Base-by-base conservation (phyloP, 2,329 filamentous ascomycete genomes). In the Aureobasidium mangrovei region DNA sequence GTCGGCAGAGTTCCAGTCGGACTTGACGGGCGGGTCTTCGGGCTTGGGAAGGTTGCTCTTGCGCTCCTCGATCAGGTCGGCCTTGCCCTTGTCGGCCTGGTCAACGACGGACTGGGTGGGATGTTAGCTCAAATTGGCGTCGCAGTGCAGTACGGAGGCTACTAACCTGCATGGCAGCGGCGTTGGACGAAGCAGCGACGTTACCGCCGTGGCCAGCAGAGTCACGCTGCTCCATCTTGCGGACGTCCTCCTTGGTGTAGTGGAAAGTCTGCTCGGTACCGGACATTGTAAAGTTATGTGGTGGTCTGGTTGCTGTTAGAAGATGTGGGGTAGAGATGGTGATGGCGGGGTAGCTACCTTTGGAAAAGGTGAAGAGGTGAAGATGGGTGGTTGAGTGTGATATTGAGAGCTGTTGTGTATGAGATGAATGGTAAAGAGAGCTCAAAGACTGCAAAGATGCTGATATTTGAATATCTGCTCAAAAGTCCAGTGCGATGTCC, bases 1-100 rank as follows among this genome's bases (percentile, higher is more conserved):
- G 63, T 91, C 86, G 48, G 79, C 75, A 0, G 84, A 88, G 67
- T 91, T 83, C 78, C 83, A 90, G 75, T 93, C 87, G 4, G 85
- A 86, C n/a, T 81, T 72, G n/a, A 71, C 73, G 1, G 86, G 86
- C 26, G 88, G 88, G 60, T 91, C 77, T 2, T 91, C 86, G 18
- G 88, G 88, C 48, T 91, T 80, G 49, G 86, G 86, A 32, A 94
- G 82, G 71, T 89, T 88, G 68, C 82, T 72, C 72, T 84, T 77
- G 64, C 77, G 77, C 69, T 86, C 72, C 51, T 83, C 79, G 65
- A 91, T 85, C 69, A 85, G 74, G 54, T 84, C 74, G 60, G 74
- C 67, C 70, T 87, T 88, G 71, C 69, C 67, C 60, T 67, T 60
- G 57, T 62, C 59, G 55, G 62, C 31, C 57, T 59, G 46, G 58